phyloP scores from a whole-genome alignment of 352 stramenopile species.

The Phytophthora pisi region DNA sequence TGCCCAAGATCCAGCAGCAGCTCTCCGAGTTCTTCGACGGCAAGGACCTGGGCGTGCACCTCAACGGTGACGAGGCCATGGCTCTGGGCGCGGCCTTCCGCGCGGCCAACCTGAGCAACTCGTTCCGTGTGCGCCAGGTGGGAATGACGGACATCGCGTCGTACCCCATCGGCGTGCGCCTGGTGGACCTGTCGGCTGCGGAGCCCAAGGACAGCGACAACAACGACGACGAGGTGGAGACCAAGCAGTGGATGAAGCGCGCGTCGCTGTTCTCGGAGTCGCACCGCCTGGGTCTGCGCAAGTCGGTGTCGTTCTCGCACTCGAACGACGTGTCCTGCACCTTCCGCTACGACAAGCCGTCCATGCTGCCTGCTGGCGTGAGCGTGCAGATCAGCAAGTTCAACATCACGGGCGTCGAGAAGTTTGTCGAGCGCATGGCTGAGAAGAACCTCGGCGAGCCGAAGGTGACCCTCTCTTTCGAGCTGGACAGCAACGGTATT shows the following conservation, averaged over 20 bases:
- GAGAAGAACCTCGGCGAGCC: conserved; percentile 90
- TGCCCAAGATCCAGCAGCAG: conserved; percentile 95
- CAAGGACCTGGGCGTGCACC: conserved; percentile 94
- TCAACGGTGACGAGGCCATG: conserved; percentile 99
- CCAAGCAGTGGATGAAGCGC: conserved; percentile 91
- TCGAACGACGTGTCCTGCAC: conserved; percentile 91
- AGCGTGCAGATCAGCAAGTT: conserved; percentile 90
- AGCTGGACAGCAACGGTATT: conserved; percentile 93
- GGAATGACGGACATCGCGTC: conserved; percentile 94
- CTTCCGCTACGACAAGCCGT: conserved; percentile 92
- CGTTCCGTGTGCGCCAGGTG: conserved; percentile 95
- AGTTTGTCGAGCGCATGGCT: conserved; percentile 87
- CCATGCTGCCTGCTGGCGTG: conserved; percentile 69
- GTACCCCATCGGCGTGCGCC: conserved; percentile 88
- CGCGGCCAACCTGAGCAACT: conserved; percentile 95
- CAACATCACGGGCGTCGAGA: conserved; percentile 93
- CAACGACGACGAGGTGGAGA: conserved; percentile 55
- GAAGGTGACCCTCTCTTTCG: conserved; percentile 95
- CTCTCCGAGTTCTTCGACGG: conserved; percentile 73
- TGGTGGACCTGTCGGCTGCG: conserved; percentile 77
- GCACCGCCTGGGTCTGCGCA: conserved; percentile 89
- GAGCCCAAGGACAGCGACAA: conserved; percentile 50
- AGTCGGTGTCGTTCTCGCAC: conserved; percentile 96
- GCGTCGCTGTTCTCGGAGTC: conserved; percentile 91
- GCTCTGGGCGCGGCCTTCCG: conserved; percentile 95